Base-by-base conservation (phyloP, 768 basidiomycete genomes). In the Auricularia sp. region DNA sequence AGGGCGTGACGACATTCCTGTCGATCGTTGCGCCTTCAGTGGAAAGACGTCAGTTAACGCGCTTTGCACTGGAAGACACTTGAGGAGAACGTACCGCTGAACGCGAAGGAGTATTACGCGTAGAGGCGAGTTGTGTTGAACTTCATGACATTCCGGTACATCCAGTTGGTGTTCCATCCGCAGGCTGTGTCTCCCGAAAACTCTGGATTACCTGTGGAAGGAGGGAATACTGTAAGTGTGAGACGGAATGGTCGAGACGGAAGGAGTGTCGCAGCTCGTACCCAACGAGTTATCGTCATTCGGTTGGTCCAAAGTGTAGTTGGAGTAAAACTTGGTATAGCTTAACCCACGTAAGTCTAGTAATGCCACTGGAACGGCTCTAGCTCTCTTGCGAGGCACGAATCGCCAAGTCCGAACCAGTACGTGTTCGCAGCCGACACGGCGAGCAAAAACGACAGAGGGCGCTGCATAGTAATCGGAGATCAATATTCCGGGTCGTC, bases 91-190 rank as follows among this genome's bases (percentile, higher is more conserved):
- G 47, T 18, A 51, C 84, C 87, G 29, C 86, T 83, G 64, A 81
- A 85, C 0, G 87, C 88, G 66, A 83, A 83, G 75, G 29, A 29
- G 29, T 88, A 83, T 72, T 85, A 88, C 0, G 84, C 85, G 69
- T 84, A 76, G 54, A 85, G 63, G 16, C 78, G 70, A 8, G 84
- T 82, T 39, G 75, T 79, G 76, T 86, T 87, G 75, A 80, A 79
- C 21, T 77, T 73, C 1, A 78, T 76, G 0, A 83, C 83, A 64
- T 78, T 74, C 65, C 77, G 80, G 68, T 83, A 85, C 63, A 86
- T 80, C 83, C 83, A 87, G 73, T 85, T 85, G 42, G 76, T 8
- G 6, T 6, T 5, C n/a, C 33, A 24, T 3, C 83, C 82, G n/a
- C 80, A 82, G 0, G 80, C 79, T 3, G 81, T 84, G 67, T 70